Base-by-base conservation (phyloP, 2,329 filamentous ascomycete species). In the Aspergillus flavus region DNA sequence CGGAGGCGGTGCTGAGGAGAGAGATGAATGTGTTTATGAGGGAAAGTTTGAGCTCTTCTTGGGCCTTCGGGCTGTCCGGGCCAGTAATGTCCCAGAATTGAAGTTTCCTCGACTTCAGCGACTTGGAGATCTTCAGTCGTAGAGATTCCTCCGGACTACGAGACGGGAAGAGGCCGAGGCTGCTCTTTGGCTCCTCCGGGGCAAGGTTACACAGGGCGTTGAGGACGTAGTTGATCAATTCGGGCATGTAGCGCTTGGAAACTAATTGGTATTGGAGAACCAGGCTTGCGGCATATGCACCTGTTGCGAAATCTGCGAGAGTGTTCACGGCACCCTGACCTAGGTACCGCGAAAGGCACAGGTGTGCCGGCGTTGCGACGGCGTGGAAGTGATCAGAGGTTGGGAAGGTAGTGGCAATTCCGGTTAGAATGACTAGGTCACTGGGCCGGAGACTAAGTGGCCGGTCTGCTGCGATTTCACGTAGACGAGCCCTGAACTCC, bases 331-430 rank as follows among this genome's bases (percentile, higher is more conserved):
- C 84, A 61, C 89, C 92, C 70, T 97, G 88, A 1, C 91, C 92
- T 30, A 99, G 84, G 78, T 91, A 97, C 60, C 92, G 88, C 14
- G 86, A 87, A 78, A 98, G 92, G n/a, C 89, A 86, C 6, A 97
- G 87, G 78, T 93, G 91, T 0, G 94, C 91, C 2, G 95, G 95
- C 1, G 95, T 99, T 46, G 93, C 91, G 41, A 98, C 92, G 71
- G 95, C 91, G 72, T 99, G 95, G 78, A 98, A 99, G 79, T 98
- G 94, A 78, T 99, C 95, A 0, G 94, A 97, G 0, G 95, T 97
- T 5, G 95, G 94, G 73, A 96, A 99, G 59, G 96, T 91, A 2
- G 88, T 89, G 46, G 90, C 88, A 64, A 97, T 87, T 0, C 92
- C 93, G 0, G 92, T 94, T 41, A 99, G 81, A n/a, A 96, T 80